Evolutionary conservation across 2,329 filamentous ascomycete genomes (phyloP).

Genomic region (Dothiorella sarmentorum): DNA sequence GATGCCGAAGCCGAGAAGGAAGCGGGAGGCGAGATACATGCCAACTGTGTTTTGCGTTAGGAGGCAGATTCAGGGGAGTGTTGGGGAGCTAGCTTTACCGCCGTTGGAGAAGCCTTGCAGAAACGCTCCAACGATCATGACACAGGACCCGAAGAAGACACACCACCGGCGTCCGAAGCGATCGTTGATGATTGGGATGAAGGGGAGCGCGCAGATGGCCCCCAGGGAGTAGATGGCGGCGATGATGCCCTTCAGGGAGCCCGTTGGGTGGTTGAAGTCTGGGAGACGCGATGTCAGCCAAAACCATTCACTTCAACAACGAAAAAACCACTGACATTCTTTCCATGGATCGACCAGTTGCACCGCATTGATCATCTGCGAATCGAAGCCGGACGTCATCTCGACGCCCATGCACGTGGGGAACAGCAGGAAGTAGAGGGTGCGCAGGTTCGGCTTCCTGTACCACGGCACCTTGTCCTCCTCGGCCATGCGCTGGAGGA

Average conservation of each 20-base stretch:
- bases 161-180: constrained; percentile 26
- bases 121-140: constrained; percentile 16
- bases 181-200: constrained; percentile 28
- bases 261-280: constrained; percentile 27
- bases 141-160: constrained; percentile 16
- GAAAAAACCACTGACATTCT: constrained; percentile 27
- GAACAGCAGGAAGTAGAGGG: constrained; percentile 31
- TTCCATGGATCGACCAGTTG: constrained; percentile 26
- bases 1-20: constrained; percentile 66
- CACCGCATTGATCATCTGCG: constrained; percentile 28
- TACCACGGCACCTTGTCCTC: constrained; percentile 37
- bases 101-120: constrained; percentile 39
- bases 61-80: too few species aligned
- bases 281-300: not conserved
- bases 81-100: constrained; percentile 22
- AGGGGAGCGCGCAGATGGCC: constrained; percentile 25
- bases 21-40: constrained; percentile 58
- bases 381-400: constrained; percentile 19
- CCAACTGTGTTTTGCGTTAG: constrained; percentile 20
- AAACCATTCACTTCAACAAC: too few species aligned
- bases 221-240: constrained; percentile 27
- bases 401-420: constrained; percentile 34
- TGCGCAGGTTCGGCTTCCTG: constrained; percentile 28
- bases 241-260: constrained; percentile 25
- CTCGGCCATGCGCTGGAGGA: constrained; percentile 40